Conservation (phyloP, 108 stramenopile species). For the Cyclotella kingstonii region DNA sequence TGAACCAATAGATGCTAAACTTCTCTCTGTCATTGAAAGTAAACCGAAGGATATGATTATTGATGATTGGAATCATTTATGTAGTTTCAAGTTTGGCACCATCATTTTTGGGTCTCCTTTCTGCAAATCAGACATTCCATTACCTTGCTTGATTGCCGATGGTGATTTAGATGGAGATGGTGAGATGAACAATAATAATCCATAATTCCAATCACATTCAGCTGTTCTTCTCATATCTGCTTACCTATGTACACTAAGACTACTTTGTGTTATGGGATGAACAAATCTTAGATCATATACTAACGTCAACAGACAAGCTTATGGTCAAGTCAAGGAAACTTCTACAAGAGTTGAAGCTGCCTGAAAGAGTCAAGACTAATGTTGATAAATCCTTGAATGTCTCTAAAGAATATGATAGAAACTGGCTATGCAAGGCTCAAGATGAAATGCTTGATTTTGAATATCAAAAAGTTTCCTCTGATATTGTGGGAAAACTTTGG, state of each 20-base stretch:
- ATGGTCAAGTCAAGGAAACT: conserved; percentile 11
- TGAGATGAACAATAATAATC: background rate
- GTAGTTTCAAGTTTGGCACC: conserved; percentile 24
- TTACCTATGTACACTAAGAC: background rate
- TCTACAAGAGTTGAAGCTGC: conserved; percentile 13
- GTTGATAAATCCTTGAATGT: conserved; percentile 7
- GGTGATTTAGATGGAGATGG: conserved; percentile 36
- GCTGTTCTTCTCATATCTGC: background rate
- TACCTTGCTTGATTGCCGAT: conserved; percentile 13
- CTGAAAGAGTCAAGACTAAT: background rate
- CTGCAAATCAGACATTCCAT: background rate
- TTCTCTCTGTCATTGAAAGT: conserved; percentile 15
- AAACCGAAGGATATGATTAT: conserved; percentile 25
- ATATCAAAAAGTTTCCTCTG: background rate
- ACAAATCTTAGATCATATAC: conserved; percentile 2
- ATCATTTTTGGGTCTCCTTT: conserved; percentile 26
- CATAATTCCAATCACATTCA: too few species aligned
- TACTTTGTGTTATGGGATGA: conserved; percentile 25
- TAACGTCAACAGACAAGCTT: conserved; percentile 1
- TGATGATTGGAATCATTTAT: conserved; percentile 20
- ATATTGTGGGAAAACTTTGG: conserved; percentile 22
- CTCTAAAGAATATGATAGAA: background rate
- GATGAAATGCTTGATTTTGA: conserved; percentile 22
- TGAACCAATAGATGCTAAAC: conserved; percentile 21
- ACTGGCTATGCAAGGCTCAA: conserved; percentile 29